These are phyloP conservation scores for Termitomyces sp. DNA, from an alignment of 768 basidiomycete genomes.

Conservation along the genomic window DNA sequence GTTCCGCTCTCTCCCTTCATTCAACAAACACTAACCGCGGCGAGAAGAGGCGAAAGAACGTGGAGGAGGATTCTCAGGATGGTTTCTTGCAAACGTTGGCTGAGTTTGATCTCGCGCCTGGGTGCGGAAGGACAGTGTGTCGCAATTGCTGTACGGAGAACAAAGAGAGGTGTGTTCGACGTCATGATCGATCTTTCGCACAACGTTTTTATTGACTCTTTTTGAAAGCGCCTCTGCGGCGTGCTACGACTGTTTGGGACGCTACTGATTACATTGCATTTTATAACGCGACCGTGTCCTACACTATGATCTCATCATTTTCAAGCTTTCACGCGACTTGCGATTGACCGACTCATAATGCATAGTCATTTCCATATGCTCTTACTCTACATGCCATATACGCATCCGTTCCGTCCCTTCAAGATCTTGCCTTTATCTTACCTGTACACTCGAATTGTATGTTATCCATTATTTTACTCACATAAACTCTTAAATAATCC, in stretches of 20 bases:
- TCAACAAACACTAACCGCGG: conserved; percentile 27
- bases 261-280: conserved; percentile 4
- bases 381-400: background rate
- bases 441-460: background rate
- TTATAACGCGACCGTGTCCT: background rate
- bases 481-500: too few species aligned
- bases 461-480: background rate
- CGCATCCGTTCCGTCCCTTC: too few species aligned
- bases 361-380: background rate
- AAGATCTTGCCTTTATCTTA: background rate
- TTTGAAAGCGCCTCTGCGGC: conserved; percentile 35
- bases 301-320: background rate
- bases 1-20: conserved; percentile 28
- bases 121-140: conserved; percentile 43
- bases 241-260: conserved; percentile 35
- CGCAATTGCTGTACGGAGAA: conserved; percentile 45
- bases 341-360: background rate
- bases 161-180: conserved; percentile 32
- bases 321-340: background rate
- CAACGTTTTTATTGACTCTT: background rate
- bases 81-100: background rate
- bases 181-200: conserved; percentile 12
- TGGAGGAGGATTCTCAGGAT: conserved; percentile 13
- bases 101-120: conserved; percentile 25
- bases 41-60: conserved; percentile 17